Base-by-base conservation (phyloP, 345 rosid genomes). In the Lumnitzera littorea region DNA sequence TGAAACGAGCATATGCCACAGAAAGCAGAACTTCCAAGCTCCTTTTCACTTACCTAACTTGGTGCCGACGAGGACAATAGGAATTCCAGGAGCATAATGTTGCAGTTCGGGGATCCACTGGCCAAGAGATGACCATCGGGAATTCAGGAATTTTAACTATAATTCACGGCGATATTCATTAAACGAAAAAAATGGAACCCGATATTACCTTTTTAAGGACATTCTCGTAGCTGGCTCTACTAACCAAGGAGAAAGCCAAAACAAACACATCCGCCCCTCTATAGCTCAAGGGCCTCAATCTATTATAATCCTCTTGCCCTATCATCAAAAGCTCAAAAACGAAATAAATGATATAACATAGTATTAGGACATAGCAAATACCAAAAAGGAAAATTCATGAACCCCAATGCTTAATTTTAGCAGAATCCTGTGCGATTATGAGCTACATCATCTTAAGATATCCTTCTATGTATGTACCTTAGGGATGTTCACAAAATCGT, bases 91-190 rank as follows among this genome's bases (percentile, higher is more conserved):
- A 48, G 89, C 84, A 75, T 68, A 89, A 69, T 89, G 98, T 65
- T 85, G 94, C 53, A 92, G 96, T 70, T 92, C 98, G 68, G 96
- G 96, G 76, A 92, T 82, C 98, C 98, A 92, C 98, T 92, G 85
- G 61, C 59, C 60, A 70, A 60, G 48, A 51, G 48, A 60, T 58
- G 23, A 24, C 31, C 50, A 52, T 3, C 63, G 50, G 46, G 67
- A 51, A 47, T 14, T 16, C 31, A 56, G 50, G 62, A 53, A 51
- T 15, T 12, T 20, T 17, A 48, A 31, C 25, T 23, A 36, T 3
- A 17, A 20, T 36, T 52, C 12, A 15, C 25, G 50, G 41, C 57
- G 51, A 20, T 48, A 51, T 16, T 16, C 20, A 13, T 20, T n/a
- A 31, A 61, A 20, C 25, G 53, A 53, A 12, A 48, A 27, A 20